Conservation (phyloP, 2,329 filamentous ascomycete genomes). For the Pyricularia pennisetigena region DNA sequence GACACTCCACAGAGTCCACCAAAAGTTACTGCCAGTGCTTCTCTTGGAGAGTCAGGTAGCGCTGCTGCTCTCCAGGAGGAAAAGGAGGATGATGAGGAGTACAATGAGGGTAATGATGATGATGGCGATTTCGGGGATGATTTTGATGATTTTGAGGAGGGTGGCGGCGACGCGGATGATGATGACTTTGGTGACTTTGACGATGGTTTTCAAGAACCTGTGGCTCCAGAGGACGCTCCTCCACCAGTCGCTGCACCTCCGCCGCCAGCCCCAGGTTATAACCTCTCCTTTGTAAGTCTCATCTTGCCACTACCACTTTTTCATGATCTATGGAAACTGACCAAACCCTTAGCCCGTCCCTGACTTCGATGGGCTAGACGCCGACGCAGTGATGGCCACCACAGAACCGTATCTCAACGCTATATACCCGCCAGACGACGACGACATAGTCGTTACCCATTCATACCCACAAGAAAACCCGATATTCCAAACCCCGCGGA, state of each 20-base stretch:
- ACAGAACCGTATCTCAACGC: conserved; percentile 57
- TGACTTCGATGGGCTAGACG: conserved; percentile 52
- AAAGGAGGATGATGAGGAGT: conserved; percentile 8
- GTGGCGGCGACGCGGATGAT: conserved; percentile 35
- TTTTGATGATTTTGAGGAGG: conserved; percentile 54
- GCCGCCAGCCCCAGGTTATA: conserved; percentile 15
- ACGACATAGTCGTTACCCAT: conserved; percentile 30
- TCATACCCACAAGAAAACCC: conserved; percentile 45
- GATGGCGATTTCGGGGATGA: conserved; percentile 47
- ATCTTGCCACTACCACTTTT: background rate
- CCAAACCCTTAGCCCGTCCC: conserved; percentile 46
- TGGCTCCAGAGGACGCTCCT: conserved; percentile 22
- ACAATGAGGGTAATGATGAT: conserved; percentile 21
- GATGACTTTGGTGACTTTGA: conserved; percentile 62
- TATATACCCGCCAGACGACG: conserved; percentile 51
- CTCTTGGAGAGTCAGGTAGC: background rate
- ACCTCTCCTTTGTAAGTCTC: conserved; percentile 18
- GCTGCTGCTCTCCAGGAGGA: background rate
- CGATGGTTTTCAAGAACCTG: conserved; percentile 55
- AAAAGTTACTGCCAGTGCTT: background rate
- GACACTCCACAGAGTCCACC: background rate
- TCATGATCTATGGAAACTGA: conserved; percentile 12
- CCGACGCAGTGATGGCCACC: conserved; percentile 49
- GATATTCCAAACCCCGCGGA: conserved; percentile 76
- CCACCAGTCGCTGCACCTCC: conserved; percentile 32